Evolutionary conservation across 352 stramenopile species (phyloP), one percentile per base, ranked within the genome.

Genomic region (Peronospora destructor): DNA sequence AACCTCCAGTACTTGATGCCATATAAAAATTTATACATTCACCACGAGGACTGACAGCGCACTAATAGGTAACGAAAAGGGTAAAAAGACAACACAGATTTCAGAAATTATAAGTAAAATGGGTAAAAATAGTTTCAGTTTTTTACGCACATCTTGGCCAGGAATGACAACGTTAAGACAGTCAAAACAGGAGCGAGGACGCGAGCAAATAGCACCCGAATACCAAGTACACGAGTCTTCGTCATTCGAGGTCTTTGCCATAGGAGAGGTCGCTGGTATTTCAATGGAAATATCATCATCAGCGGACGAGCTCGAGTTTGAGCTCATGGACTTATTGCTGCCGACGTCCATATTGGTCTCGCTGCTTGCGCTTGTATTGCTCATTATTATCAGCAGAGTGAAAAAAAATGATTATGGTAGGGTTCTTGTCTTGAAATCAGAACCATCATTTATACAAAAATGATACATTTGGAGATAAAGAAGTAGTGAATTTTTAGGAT

Each of bases 171-270:
- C 60, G 23, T 76, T 73, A 11, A 73, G 48, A 43, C 64, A 73
- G 53, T 73, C 64, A 7, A 48, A 59, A 37, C 64, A 73, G 3
- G 59, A 67, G 16, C 64, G 64, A 41, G 64, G 64, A 21, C 25
- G 42, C 2, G 53, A 54, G 36, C 64, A 73, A 29, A 59, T 61
- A 40, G 48, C 52, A 16, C 45, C 53, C 2, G 47, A 41, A 37
- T 73, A 69, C 64, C 64, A 73, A 5, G 52, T 59, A 44, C 64
- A 73, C n/a, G 64, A 55, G 33, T 73, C 64, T 33, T 52, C 53
- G 21, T 42, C 54, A 46, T 57, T 42, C 3, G 42, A 50, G 6
- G 42, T 11, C 19, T 52, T 37, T 4, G 26, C 57, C 41, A 58
- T 68, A 11, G 60, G 55, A 10, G 54, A 45, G 28, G 35, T 57